A percentile compares a stretch with the other conserved stretches of the same genome.
Evolutionary conservation across 2,329 filamentous ascomycete species (phyloP).

Genomic region (Colletotrichum cuscutae): DNA sequence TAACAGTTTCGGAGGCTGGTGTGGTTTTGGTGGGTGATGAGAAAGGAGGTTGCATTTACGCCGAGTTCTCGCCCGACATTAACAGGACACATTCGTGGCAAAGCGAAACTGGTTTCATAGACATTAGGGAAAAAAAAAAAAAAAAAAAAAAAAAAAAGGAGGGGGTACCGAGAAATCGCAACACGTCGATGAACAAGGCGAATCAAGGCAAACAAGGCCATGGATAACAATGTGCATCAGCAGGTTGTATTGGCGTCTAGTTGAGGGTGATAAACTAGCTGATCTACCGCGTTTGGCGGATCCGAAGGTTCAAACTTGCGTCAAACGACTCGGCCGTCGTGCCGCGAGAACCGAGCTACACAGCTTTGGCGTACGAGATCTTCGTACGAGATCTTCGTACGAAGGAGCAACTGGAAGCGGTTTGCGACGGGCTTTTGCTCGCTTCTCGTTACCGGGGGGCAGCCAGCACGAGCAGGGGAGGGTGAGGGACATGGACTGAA

Average conservation of each 20-base stretch:
- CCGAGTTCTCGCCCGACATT: conserved; percentile 17
- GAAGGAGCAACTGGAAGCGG: neutral
- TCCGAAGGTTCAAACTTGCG: conserved; percentile 15
- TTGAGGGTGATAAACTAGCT: neutral
- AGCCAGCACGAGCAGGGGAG: neutral
- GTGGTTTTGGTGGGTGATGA: neutral
- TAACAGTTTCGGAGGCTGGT: neutral
- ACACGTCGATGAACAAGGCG: neutral
- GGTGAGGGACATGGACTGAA: neutral
- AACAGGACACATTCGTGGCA: neutral
- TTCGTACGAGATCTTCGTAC: neutral
- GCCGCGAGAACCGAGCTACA: conserved; percentile 14
- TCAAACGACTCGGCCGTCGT: conserved; percentile 10
- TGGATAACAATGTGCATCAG: neutral
- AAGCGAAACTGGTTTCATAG: conserved; percentile 5
- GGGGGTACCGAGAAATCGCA: neutral
- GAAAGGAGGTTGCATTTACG: conserved; percentile 1
- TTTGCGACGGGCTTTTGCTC: conserved; percentile 18
- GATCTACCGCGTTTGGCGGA: conserved; percentile 14
- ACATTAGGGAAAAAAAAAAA: neutral
- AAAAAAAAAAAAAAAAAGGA: no score
- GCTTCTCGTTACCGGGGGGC: neutral
- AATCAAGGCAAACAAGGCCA: conserved; percentile 4
- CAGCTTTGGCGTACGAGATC: neutral
- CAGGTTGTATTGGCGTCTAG: neutral